phyloP scores from a whole-genome alignment of 768 basidiomycete species.

The Rhizopogon salebrosus region DNA sequence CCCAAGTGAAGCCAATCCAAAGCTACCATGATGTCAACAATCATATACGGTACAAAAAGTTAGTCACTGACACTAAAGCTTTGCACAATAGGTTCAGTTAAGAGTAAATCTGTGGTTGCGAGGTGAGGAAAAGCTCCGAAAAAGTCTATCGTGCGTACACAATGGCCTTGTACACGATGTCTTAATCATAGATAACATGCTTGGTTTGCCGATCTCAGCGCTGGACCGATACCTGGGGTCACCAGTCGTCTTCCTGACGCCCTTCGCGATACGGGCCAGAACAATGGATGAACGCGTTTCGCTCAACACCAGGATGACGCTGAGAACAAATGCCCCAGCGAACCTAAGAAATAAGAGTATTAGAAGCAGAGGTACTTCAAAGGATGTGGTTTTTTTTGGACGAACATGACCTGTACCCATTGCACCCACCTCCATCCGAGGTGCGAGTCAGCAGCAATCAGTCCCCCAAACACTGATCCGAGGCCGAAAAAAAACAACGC shows the following conservation, averaged over 20 bases:
- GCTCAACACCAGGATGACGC: constrained; percentile 48
- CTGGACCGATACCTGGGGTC: constrained; percentile 55
- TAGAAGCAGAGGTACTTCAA: background rate
- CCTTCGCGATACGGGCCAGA: constrained; percentile 53
- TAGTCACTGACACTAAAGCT: constrained; percentile 54
- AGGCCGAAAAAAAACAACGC: constrained; percentile 56
- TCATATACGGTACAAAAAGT: background rate
- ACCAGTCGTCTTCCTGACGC: constrained; percentile 59
- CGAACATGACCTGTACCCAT: constrained; percentile 64
- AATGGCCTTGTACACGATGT: constrained; percentile 65
- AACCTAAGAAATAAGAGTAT: constrained; percentile 31
- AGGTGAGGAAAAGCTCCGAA: background rate
- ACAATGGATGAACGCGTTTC: constrained; percentile 72
- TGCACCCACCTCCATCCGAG: constrained; percentile 76
- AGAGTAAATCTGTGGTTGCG: constrained; percentile 2
- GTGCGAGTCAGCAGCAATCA: constrained; percentile 50
- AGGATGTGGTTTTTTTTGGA: background rate
- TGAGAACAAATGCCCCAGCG: constrained; percentile 40
- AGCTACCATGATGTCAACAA: constrained; percentile 30
- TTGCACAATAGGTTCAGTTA: constrained; percentile 57
- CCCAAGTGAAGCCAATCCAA: constrained; percentile 68
- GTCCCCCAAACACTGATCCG: constrained; percentile 55
- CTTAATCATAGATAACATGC: constrained; percentile 50
- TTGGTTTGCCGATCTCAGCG: constrained; percentile 54
- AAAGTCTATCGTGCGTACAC: constrained; percentile 36